These are phyloP conservation scores for Emergomyces pasteurianus DNA, from an alignment of 2,329 filamentous ascomycete genomes.

Conservation along the genomic window DNA sequence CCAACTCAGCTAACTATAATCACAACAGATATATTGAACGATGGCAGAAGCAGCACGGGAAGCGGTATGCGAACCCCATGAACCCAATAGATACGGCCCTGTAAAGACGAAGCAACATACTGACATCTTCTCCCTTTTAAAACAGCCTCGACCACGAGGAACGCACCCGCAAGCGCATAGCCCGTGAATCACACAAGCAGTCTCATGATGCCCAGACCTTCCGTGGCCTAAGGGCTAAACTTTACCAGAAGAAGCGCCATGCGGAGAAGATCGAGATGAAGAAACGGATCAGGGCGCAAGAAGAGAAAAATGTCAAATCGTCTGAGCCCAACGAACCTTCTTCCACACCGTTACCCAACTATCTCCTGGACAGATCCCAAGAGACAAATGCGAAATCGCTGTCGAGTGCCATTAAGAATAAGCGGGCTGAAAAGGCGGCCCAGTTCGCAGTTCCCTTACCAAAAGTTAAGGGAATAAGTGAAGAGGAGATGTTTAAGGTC, in stretches of 20 bases:
- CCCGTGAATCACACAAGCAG: slow-evolving; percentile 78
- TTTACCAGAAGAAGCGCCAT: slow-evolving; percentile 84
- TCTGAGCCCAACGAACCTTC: slow-evolving; percentile 64
- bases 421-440: slow-evolving; percentile 84
- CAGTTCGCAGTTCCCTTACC: slow-evolving; percentile 86
- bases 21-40: slow-evolving; percentile 55
- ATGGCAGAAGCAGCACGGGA: slow-evolving; percentile 55
- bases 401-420: slow-evolving; percentile 85
- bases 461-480: slow-evolving; percentile 83
- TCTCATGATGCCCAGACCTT: slow-evolving; percentile 89
- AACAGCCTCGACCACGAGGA: slow-evolving; percentile 70
- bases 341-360: slow-evolving; percentile 73
- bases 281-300: slow-evolving; percentile 86
- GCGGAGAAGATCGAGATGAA: slow-evolving; percentile 98
- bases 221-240: slow-evolving; percentile 80
- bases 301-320: slow-evolving; percentile 91
- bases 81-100: background rate
- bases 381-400: slow-evolving; percentile 61
- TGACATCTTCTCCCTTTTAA: slow-evolving; percentile 21
- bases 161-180: slow-evolving; percentile 70
- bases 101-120: background rate
- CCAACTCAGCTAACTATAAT: slow-evolving; percentile 8
- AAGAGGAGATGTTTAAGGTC: slow-evolving; percentile 97
- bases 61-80: slow-evolving; percentile 24
- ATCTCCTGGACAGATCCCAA: slow-evolving; percentile 76